phyloP scores from a whole-genome alignment of 2,329 filamentous ascomycete genomes.

The Cladophialophora psammophila region DNA sequence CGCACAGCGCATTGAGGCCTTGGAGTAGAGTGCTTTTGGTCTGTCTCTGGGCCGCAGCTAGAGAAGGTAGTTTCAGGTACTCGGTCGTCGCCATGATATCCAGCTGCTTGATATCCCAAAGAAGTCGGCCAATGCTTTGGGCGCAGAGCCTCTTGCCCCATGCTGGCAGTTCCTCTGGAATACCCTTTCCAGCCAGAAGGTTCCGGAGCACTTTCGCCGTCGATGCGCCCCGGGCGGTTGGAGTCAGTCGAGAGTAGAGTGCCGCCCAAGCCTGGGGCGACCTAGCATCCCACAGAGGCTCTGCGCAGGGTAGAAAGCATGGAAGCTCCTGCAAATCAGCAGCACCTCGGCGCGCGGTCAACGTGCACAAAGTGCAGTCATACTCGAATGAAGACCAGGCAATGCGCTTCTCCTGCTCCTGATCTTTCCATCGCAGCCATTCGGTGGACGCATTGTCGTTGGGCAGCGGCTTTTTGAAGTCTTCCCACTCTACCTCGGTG shows the following conservation, averaged over 20 bases:
- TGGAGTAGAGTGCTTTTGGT: conserved; percentile 33
- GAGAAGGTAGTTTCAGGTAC: conserved; percentile 29
- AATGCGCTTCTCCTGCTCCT: conserved; percentile 33
- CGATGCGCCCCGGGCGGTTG: conserved; percentile 27
- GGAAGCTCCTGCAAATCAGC: conserved; percentile 34
- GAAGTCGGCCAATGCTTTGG: conserved; percentile 35
- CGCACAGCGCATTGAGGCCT: conserved; percentile 31
- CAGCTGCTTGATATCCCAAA: conserved; percentile 36
- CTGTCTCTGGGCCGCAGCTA: conserved; percentile 34
- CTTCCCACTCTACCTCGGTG: conserved; percentile 30
- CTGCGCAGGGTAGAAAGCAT: conserved; percentile 31
- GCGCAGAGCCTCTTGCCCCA: conserved; percentile 36
- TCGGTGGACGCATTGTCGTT: conserved; percentile 18
- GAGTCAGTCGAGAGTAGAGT: conserved; percentile 25
- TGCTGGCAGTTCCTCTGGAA: conserved; percentile 31
- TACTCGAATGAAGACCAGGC: conserved; percentile 36
- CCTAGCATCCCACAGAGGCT: conserved; percentile 34
- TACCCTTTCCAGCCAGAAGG: conserved; percentile 26
- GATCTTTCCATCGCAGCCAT: conserved; percentile 34
- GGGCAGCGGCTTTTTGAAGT: conserved; percentile 15
- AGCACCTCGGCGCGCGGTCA: conserved; percentile 32
- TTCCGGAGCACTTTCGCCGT: conserved; percentile 33
- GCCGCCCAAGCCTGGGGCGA: conserved; percentile 30
- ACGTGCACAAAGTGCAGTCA: conserved; percentile 35
- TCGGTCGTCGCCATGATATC: conserved; percentile 34